Base-by-base conservation (phyloP, 1,284 basidiomycete genomes). In the Boletus holoroseus region DNA sequence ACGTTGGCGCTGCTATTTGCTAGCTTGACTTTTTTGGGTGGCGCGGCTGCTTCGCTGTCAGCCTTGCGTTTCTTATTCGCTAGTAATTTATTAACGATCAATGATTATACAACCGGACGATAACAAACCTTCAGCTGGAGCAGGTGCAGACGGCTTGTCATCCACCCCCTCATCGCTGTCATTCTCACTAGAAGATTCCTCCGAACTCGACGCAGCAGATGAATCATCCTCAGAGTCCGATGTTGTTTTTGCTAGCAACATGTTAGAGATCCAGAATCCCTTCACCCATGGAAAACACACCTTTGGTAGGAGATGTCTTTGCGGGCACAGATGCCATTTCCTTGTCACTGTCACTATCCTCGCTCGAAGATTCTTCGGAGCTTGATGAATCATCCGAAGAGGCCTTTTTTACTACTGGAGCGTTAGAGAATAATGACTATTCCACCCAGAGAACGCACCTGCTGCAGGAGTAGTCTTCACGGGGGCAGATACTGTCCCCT, bases 1-100 rank as follows among this genome's bases (percentile, higher is more conserved):
- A 63, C 69, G 7, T 71, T 76, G 44, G 81, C 77, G 40, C 73
- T 70, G 47, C 76, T 82, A 55, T 82, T 77, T 37, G 73, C 77
- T 46, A 83, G 71, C 74, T 94, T 95, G 60, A 76, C 78, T 74
- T 95, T 97, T 79, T 97, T 97, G 44, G 82, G 71, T 34, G 85
- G 77, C 11, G 75, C 74, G 27, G 75, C 69, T 26, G 70, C 70
- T 38, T 80, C 78, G 39, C 83, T 82, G 18, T 85, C 83, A 26
- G 90, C 90, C 73, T 97, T 96, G 65, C 94, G 88, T 76, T 97
- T 96, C 58, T 78, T 83, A 16, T 47, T 49, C 43, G 34, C 61
- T 60, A 34, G 12, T 5, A 5, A 32, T 9, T 20, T 3, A 42
- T 57, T n/a, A 55, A 76, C 55, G 36, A 49, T 24, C 16, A 35